Evolutionary conservation across 2,329 filamentous ascomycete genomes (phyloP).

Genomic region (Dactylellina leptospora): DNA sequence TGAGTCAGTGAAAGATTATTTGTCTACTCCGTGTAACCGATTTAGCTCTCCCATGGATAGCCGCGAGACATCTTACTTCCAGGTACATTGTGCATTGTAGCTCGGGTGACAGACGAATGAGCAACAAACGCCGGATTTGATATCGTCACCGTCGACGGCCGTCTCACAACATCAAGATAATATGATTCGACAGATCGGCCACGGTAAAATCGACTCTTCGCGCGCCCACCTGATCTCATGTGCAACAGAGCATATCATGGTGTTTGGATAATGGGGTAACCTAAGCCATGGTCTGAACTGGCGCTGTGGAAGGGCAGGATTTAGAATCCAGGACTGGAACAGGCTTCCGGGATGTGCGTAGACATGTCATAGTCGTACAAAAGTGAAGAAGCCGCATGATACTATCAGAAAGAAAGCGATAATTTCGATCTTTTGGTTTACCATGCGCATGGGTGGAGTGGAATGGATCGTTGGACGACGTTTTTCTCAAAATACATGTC

Average conservation of each 20-base stretch:
- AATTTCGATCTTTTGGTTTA: no score
- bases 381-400: not conserved
- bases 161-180: conserved; percentile 1
- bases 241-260: conserved; percentile 37
- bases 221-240: conserved; percentile 33
- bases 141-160: conserved; percentile 1
- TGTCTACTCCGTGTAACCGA: not conserved
- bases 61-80: conserved; percentile 35
- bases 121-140: conserved; percentile 25
- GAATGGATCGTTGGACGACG: not conserved
- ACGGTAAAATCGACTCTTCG: not conserved
- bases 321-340: no score
- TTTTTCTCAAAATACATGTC: no score
- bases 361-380: not conserved
- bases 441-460: no score
- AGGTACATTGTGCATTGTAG: not conserved
- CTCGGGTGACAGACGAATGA: conserved; percentile 11
- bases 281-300: conserved; percentile 17
- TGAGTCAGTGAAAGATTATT: conserved; percentile 27
- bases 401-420: no score
- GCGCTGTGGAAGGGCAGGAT: conserved; percentile 5
- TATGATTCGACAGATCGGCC: conserved; percentile 11
- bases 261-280: not conserved
- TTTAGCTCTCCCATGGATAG: conserved; percentile 43
- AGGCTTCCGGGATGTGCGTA: not conserved